These are phyloP conservation scores for Carex sylvatica DNA, from an alignment of 202 grass and related monocot genomes.

Conservation along the genomic window DNA sequence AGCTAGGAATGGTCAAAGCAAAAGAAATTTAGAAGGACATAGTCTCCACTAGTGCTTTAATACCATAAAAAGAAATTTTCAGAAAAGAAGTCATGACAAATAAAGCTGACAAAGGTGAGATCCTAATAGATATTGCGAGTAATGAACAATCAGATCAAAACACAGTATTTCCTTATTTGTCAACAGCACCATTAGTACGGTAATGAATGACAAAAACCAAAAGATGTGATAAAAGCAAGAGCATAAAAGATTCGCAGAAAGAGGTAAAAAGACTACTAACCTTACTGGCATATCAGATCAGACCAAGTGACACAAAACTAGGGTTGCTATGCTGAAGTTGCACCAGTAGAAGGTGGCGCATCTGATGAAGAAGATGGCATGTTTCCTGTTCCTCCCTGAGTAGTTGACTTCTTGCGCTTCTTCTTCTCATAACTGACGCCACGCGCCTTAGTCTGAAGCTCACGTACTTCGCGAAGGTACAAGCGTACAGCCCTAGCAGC, in stretches of 20 bases:
- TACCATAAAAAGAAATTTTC: conserved; percentile 16
- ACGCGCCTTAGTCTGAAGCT: conserved; percentile 72
- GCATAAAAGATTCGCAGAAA: neutral
- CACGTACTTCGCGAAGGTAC: conserved; percentile 87
- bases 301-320: neutral
- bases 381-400: neutral
- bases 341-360: conserved; percentile 5
- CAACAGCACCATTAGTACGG: conserved; percentile 1
- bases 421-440: conserved; percentile 94
- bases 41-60: neutral
- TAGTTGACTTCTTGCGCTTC: conserved; percentile 71
- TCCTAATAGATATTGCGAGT: conserved; percentile 14
- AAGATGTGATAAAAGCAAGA: neutral
- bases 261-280: neutral
- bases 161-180: conserved; percentile 16
- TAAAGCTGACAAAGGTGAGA: conserved; percentile 18
- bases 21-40: neutral
- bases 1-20: neutral
- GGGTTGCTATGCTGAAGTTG: conserved; percentile 12
- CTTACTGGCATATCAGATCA: conserved; percentile 23
- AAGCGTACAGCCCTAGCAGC: conserved; percentile 67
- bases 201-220: neutral
- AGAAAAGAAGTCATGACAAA: neutral
- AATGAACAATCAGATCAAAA: conserved; percentile 19
- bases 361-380: neutral